These are phyloP conservation scores for Candida nanaspora DNA, from an alignment of 805 yeast species.

Conservation along the genomic window DNA sequence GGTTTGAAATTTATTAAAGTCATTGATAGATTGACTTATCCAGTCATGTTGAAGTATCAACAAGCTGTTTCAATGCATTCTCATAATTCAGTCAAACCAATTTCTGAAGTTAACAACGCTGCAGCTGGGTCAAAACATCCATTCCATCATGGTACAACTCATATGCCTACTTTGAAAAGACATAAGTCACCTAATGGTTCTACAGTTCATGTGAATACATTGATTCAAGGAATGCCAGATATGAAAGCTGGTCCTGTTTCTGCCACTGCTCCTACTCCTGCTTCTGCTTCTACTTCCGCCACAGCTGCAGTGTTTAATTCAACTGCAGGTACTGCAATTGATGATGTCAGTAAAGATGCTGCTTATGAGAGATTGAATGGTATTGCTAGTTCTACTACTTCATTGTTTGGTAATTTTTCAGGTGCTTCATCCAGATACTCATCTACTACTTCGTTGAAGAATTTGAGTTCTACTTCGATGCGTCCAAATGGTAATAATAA, in stretches of 20 bases:
- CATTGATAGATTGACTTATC: slow-evolving; percentile 33
- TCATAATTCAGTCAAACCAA: too few relatives aligned
- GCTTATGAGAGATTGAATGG: slow-evolving; percentile 3
- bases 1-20: slow-evolving; percentile 39
- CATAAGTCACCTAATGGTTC: slow-evolving; percentile 3
- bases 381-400: slow-evolving; percentile 11
- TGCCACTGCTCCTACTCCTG: not conserved
- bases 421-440: slow-evolving; percentile 3
- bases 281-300: not conserved
- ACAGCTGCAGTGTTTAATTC: not conserved
- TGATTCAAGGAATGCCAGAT: not conserved
- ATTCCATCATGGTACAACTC: not conserved
- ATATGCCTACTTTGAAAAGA: slow-evolving; percentile 2
- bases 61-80: too few relatives aligned
- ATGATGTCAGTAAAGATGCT: not conserved
- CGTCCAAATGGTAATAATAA: not conserved
- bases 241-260: not conserved
- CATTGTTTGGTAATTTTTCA: slow-evolving; percentile 10
- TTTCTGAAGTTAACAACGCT: not conserved
- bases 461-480: not conserved
- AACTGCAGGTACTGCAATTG: not conserved
- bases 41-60: slow-evolving; percentile 1
- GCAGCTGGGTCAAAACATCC: not conserved
- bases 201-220: not conserved
- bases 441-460: slow-evolving; percentile 9